Percentiles rank a stretch among this genome's conserved stretches.
phyloP scores from a whole-genome alignment of 176 grass and related monocot species.

The Leersia perrieri region DNA sequence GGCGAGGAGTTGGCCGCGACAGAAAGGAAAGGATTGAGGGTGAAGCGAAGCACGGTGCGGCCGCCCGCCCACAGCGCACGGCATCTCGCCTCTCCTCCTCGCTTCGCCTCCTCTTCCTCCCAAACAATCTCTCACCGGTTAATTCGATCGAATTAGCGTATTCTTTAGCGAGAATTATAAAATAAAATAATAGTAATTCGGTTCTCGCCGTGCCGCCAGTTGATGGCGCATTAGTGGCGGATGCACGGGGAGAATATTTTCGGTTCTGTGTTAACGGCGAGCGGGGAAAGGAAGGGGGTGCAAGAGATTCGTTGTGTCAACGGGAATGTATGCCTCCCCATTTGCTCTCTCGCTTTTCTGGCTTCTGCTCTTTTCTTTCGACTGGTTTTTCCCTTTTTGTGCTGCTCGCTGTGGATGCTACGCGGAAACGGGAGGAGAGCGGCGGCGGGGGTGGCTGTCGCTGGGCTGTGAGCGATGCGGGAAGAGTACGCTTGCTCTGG shows the following conservation, averaged over 20 bases:
- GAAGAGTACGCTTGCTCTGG: conserved; percentile 48
- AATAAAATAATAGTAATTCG: conserved; percentile 21
- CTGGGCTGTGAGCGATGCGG: conserved; percentile 31
- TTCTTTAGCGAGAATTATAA: neutral
- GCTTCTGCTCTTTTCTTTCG: neutral
- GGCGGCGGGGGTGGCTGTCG: neutral
- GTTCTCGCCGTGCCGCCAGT: conserved; percentile 9
- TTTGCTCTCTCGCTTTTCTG: neutral
- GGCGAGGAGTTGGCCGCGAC: conserved; percentile 42
- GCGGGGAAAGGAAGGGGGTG: conserved; percentile 9
- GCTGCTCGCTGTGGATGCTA: neutral
- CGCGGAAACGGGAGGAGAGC: neutral
- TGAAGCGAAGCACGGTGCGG: conserved; percentile 40
- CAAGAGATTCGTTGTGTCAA: conserved; percentile 63
- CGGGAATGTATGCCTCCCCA: conserved; percentile 43
- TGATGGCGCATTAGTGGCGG: conserved; percentile 42
- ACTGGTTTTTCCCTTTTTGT: neutral
- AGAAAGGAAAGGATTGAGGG: conserved; percentile 68
- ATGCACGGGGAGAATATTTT: conserved; percentile 38
- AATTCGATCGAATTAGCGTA: conserved; percentile 8
- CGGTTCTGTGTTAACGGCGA: neutral
- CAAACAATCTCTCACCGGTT: conserved; percentile 5
- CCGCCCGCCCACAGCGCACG: conserved; percentile 35
- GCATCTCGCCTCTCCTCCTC: conserved; percentile 49
- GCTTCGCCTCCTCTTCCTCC: neutral